These are phyloP conservation scores for Arthrobotrys iridis DNA, from an alignment of 2,329 filamentous ascomycete species.

Conservation along the genomic window DNA sequence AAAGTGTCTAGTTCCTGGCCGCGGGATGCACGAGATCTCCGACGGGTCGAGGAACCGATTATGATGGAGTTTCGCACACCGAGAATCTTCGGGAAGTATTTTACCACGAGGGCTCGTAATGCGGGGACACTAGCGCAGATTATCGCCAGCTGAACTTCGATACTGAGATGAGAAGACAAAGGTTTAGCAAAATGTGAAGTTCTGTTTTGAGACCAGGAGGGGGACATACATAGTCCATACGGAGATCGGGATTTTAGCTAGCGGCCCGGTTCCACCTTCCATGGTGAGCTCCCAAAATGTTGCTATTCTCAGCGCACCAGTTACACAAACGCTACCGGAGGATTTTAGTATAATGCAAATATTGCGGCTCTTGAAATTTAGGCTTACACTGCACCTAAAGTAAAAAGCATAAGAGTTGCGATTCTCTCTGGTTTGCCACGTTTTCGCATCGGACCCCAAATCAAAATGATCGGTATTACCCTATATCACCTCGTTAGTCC, in stretches of 20 bases:
- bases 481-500: background rate
- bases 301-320: conserved; percentile 32
- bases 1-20: conserved; percentile 19
- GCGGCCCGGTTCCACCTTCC: conserved; percentile 18
- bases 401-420: conserved; percentile 37
- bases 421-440: conserved; percentile 36
- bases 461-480: conserved; percentile 38
- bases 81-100: conserved; percentile 45
- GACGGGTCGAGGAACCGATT: conserved; percentile 25
- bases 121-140: conserved; percentile 38
- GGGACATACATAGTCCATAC: conserved; percentile 36
- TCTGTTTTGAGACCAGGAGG: background rate
- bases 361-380: background rate
- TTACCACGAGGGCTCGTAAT: conserved; percentile 31
- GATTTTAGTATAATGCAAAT: background rate
- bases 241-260: conserved; percentile 40
- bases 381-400: conserved; percentile 34
- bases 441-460: conserved; percentile 48
- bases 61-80: conserved; percentile 36
- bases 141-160: conserved; percentile 37
- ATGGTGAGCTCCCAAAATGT: conserved; percentile 43
- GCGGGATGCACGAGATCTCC: conserved; percentile 17
- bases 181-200: background rate
- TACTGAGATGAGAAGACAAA: background rate
- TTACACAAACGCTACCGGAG: conserved; percentile 23